A percentile compares a stretch with the other conserved stretches of the same genome.
Conservation (phyloP, 352 stramenopile species). For the Elongisporangium senticosum region DNA sequence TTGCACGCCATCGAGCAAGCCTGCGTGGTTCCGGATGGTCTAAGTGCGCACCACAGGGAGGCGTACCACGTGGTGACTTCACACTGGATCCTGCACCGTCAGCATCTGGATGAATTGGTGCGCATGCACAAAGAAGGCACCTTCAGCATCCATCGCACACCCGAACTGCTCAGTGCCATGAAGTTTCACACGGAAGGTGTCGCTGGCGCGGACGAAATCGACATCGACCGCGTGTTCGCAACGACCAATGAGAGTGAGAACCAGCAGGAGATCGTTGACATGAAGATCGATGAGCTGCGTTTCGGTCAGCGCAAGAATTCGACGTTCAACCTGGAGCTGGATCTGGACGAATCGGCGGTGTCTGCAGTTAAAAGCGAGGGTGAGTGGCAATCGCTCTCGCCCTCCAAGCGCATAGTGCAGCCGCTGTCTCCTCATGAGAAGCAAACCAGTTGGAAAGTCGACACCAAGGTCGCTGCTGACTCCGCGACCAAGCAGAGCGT, state of each 20-base stretch:
- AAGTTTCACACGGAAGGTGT: slow-evolving; percentile 63
- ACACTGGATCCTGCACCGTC: slow-evolving; percentile 47
- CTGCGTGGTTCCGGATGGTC: slow-evolving; percentile 47
- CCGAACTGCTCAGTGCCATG: slow-evolving; percentile 58
- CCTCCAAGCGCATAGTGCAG: slow-evolving; percentile 35
- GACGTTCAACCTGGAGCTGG: slow-evolving; percentile 27
- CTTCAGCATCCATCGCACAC: slow-evolving; percentile 73
- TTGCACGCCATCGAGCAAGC: slow-evolving; percentile 58
- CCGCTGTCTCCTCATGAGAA: slow-evolving; percentile 52
- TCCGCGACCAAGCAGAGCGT: slow-evolving; percentile 24
- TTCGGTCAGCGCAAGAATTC: slow-evolving; percentile 47
- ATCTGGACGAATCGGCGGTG: slow-evolving; percentile 9
- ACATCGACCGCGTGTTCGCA: slow-evolving; percentile 29
- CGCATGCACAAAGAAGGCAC: slow-evolving; percentile 73
- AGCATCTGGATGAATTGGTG: slow-evolving; percentile 52
- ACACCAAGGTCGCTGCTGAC: slow-evolving; percentile 11
- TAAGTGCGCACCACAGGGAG: slow-evolving; percentile 36
- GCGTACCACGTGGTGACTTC: slow-evolving; percentile 65
- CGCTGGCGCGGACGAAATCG: slow-evolving; percentile 35
- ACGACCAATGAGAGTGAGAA: slow-evolving; percentile 18
- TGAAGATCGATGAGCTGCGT: slow-evolving; percentile 60
- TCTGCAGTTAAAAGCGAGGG: slow-evolving; percentile 6
- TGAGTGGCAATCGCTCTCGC: slow-evolving; percentile 54
- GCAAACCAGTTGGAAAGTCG: slow-evolving; percentile 55
- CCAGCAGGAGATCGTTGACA: slow-evolving; percentile 32